A percentile compares a stretch with the other conserved stretches of the same genome.
Evolutionary conservation across 2,329 filamentous ascomycete genomes (phyloP).

Genomic region (Leptographium wingfieldii): DNA sequence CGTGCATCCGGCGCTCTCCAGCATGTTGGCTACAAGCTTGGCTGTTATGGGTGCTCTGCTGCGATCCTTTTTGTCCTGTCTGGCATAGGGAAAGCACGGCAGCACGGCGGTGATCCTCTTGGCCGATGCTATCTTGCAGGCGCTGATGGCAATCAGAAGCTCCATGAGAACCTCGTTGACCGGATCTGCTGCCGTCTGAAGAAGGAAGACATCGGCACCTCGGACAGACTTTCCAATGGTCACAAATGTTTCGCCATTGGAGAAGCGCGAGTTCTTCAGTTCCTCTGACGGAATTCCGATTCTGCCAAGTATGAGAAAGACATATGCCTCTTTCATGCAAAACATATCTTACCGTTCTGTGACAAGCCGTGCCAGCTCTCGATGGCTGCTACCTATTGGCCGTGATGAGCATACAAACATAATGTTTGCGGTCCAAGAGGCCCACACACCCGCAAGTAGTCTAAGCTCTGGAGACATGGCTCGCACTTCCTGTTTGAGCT

Average conservation of each 20-base stretch:
- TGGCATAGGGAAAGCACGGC: conserved; percentile 92
- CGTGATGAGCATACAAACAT: too few relatives aligned
- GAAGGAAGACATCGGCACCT: conserved; percentile 96
- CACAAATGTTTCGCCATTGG: conserved; percentile 76
- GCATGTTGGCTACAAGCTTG: conserved; percentile 92
- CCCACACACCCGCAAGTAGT: too few relatives aligned
- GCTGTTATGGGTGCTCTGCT: conserved; percentile 88
- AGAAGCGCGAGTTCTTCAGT: conserved; percentile 34
- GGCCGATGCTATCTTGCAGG: conserved; percentile 63
- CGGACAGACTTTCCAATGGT: conserved; percentile 91
- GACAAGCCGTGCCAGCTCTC: neutral
- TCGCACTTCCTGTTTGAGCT: too few relatives aligned
- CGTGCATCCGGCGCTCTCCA: conserved; percentile 85
- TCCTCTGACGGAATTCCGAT: neutral
- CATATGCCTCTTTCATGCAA: neutral
- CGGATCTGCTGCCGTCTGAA: conserved; percentile 86
- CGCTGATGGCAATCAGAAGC: conserved; percentile 92
- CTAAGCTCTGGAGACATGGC: too few relatives aligned
- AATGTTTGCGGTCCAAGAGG: too few relatives aligned
- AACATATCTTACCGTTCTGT: too few relatives aligned
- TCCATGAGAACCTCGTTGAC: conserved; percentile 98
- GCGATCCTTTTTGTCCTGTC: conserved; percentile 92
- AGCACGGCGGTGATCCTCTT: conserved; percentile 90
- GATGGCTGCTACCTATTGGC: neutral
- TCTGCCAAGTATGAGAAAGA: neutral